phyloP scores from a whole-genome alignment of 768 basidiomycete species.

The Boletales sp. region DNA sequence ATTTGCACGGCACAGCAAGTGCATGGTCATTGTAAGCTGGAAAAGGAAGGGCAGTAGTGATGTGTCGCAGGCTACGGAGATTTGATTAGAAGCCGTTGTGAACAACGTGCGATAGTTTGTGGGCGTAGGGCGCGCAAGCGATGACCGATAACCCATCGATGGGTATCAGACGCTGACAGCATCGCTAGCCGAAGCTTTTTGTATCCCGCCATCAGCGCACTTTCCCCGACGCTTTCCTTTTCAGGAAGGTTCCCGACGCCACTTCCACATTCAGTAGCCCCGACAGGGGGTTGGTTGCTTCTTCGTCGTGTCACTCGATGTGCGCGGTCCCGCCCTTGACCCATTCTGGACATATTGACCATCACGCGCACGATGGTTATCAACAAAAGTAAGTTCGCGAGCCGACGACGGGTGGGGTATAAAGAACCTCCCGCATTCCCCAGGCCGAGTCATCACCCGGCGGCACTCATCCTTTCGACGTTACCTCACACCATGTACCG shows the following conservation, averaged over 20 bases:
- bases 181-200: conserved; percentile 9
- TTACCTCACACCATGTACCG: conserved; percentile 17
- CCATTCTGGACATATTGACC: conserved; percentile 10
- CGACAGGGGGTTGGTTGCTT: conserved; percentile 15
- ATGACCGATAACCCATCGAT: conserved; percentile 17
- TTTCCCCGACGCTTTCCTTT: conserved; percentile 20
- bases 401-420: conserved; percentile 18
- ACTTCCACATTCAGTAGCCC: conserved; percentile 15
- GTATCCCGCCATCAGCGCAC: conserved; percentile 19
- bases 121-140: conserved; percentile 1
- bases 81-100: not conserved
- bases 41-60: conserved; percentile 6
- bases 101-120: conserved; percentile 15
- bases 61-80: not conserved
- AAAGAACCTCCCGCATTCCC: conserved; percentile 16
- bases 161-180: conserved; percentile 7
- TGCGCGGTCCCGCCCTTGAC: conserved; percentile 27
- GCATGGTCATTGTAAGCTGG: not conserved
- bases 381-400: conserved; percentile 21
- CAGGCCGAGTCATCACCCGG: conserved; percentile 17
- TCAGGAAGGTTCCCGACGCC: conserved; percentile 16
- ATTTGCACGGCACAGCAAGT: no score
- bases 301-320: conserved; percentile 15
- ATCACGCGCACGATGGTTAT: conserved; percentile 8
- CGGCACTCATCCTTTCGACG: conserved; percentile 10